Percentiles rank a stretch among this genome's conserved stretches.
These are phyloP conservation scores for Jasminum sambac DNA, from an alignment of 257 asterid genomes.

Conservation along the genomic window DNA sequence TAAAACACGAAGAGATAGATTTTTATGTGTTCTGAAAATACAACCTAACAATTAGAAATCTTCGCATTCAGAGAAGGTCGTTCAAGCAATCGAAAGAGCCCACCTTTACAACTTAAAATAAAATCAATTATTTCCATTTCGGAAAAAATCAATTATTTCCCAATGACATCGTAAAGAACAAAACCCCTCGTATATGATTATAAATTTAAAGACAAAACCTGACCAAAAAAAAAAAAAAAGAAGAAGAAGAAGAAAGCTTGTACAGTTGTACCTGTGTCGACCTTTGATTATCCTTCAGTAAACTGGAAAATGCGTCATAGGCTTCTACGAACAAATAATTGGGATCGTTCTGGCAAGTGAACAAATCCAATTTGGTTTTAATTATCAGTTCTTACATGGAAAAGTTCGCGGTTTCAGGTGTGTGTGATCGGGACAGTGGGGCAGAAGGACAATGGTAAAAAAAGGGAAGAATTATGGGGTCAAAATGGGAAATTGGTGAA, in stretches of 20 bases:
- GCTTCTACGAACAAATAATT: neutral
- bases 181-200: neutral
- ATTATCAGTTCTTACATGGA: neutral
- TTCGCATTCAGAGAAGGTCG: neutral
- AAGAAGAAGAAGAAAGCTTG: neutral
- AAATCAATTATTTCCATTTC: neutral
- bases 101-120: neutral
- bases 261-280: conserved; percentile 2
- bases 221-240: neutral
- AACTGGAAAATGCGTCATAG: neutral
- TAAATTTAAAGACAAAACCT: neutral
- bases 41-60: neutral
- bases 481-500: conserved; percentile 1
- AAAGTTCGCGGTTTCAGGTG: neutral
- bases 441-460: neutral
- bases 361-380: neutral
- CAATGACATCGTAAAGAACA: neutral
- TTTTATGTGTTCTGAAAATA: neutral
- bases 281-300: neutral
- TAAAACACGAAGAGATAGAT: neutral
- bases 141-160: neutral
- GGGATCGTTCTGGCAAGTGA: neutral
- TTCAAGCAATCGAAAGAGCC: neutral
- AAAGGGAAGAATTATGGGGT: neutral
- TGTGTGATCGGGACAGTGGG: neutral